Conservation (phyloP, 73 alveolate species). For the Stentor coeruleus region DNA sequence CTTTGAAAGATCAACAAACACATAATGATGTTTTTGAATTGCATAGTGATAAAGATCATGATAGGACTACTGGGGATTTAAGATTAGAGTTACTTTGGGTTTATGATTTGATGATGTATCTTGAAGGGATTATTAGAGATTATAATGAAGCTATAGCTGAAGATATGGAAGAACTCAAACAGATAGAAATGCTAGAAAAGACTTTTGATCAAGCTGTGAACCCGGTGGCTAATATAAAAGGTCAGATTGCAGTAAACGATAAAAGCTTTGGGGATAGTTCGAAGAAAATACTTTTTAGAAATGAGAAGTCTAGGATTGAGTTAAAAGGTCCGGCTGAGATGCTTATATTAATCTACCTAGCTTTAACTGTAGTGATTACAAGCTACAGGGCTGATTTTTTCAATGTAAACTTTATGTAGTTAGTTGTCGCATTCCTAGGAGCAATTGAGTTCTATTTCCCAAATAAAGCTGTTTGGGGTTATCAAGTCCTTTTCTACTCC, state of each 20-base stretch:
- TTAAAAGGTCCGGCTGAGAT: neutral
- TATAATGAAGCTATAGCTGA: neutral
- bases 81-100: neutral
- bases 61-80: neutral
- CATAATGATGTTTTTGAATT: neutral
- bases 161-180: neutral
- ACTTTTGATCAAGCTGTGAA: neutral
- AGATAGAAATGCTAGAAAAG: neutral
- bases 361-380: neutral
- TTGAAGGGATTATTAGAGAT: neutral
- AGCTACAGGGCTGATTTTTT: neutral
- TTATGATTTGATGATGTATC: neutral
- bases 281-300: neutral
- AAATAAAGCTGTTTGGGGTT: no score
- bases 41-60: neutral
- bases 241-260: neutral
- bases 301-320: neutral
- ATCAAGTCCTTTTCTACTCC: no score
- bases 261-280: neutral
- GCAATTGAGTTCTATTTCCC: no score
- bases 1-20: neutral
- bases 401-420: no score
- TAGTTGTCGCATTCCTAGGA: no score
- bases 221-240: neutral
- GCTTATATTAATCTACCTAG: neutral